Evolutionary conservation across 495 filamentous ascomycete species (phyloP).

Genomic region (Penicillium tannophilum): DNA sequence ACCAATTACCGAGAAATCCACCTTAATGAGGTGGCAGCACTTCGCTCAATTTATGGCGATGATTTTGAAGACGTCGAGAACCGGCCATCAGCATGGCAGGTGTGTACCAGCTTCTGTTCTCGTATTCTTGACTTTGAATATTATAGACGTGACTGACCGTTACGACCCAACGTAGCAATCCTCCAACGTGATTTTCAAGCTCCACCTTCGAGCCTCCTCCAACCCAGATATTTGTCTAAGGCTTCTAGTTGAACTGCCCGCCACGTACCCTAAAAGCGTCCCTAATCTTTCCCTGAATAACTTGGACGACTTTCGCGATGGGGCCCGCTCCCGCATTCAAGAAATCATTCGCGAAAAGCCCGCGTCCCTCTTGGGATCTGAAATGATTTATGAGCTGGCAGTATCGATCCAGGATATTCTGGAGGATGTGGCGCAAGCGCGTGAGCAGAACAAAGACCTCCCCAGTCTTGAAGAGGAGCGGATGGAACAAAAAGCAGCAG

Average conservation of each 20-base stretch:
- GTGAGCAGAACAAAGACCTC: conserved; percentile 68
- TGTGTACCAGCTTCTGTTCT: conserved; percentile 36
- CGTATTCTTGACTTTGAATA: too few species aligned
- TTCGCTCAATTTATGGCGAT: conserved; percentile 89
- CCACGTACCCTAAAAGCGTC: conserved; percentile 89
- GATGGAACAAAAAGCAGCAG: conserved; percentile 64
- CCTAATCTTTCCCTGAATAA: conserved; percentile 72
- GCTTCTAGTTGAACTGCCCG: conserved; percentile 72
- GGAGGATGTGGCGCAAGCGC: conserved; percentile 78
- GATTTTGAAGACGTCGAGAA: conserved; percentile 77
- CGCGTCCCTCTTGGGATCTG: conserved; percentile 70
- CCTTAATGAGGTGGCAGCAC: conserved; percentile 81
- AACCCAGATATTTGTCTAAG: conserved; percentile 66
- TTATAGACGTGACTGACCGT: conserved; percentile 3
- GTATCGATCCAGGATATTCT: conserved; percentile 82
- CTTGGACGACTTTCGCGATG: conserved; percentile 63
- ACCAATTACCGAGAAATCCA: conserved; percentile 84
- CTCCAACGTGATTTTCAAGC: conserved; percentile 74
- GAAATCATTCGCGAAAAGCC: conserved; percentile 70
- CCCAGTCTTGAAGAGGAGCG: conserved; percentile 91
- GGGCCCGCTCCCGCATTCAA: conserved; percentile 65
- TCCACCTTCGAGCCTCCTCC: conserved; percentile 70
- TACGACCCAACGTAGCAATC: conserved; percentile 57
- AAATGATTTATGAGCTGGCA: conserved; percentile 90
- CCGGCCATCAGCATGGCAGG: conserved; percentile 84